phyloP scores from a whole-genome alignment of 208 protist species.

The Leishmania tropica region DNA sequence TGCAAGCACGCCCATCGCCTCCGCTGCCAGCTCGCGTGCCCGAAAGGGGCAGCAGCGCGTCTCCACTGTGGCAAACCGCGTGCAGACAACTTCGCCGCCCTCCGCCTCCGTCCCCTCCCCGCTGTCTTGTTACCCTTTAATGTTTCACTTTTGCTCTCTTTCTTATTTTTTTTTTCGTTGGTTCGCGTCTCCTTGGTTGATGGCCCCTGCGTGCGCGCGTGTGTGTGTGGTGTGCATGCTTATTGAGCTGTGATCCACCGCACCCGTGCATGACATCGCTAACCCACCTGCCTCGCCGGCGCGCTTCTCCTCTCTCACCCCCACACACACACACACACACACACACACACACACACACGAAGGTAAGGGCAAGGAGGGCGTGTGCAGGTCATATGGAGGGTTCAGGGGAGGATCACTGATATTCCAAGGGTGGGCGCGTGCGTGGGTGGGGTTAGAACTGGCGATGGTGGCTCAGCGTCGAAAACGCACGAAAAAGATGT shows the following conservation, averaged over 20 bases:
- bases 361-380: neutral
- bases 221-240: neutral
- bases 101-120: neutral
- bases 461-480: neutral
- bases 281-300: neutral
- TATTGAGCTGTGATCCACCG: neutral
- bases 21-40: neutral
- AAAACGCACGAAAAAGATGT: neutral
- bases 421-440: neutral
- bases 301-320: neutral
- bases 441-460: neutral
- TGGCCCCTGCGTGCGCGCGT: neutral
- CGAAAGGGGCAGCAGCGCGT: neutral
- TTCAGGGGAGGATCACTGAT: neutral
- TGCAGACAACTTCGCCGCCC: neutral
- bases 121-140: neutral
- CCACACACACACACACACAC: too few relatives aligned
- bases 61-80: neutral
- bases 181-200: neutral
- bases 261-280: neutral
- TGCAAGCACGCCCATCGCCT: neutral
- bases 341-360: neutral
- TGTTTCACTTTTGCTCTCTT: neutral
- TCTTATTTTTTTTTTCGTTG: neutral
- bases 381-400: neutral